Evolutionary conservation across 352 stramenopile genomes (phyloP).

Genomic region (Globisporangium nunn): DNA sequence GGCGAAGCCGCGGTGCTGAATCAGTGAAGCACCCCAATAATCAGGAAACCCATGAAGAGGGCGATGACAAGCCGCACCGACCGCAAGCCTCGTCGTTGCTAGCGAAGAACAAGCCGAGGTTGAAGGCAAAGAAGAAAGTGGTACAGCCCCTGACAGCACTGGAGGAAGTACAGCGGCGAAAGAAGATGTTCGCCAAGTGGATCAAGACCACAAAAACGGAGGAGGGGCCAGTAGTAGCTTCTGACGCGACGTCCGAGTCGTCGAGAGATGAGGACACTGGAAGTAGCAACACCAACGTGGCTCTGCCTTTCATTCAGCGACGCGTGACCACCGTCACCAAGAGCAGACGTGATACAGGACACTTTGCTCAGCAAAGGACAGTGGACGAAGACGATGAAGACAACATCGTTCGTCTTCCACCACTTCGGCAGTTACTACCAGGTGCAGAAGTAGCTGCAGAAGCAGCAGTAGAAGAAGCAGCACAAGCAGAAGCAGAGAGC

Average conservation of each 20-base stretch:
- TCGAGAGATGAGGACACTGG: background rate
- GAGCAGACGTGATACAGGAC: background rate
- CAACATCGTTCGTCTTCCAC: conserved; percentile 3
- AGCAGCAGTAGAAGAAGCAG: background rate
- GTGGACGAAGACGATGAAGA: background rate
- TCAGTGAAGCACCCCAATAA: conserved; percentile 18
- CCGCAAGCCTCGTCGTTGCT: background rate
- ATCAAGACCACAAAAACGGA: conserved; percentile 24
- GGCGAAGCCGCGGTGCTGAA: background rate
- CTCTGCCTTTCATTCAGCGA: conserved; percentile 8
- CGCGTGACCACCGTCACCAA: background rate
- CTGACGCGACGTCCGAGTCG: background rate
- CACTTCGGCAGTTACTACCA: background rate
- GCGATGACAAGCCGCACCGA: background rate
- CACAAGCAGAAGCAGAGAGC: background rate
- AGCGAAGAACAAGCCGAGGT: too few species aligned
- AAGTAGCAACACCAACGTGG: background rate
- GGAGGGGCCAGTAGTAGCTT: background rate
- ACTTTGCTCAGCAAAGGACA: background rate
- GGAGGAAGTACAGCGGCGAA: conserved; percentile 57
- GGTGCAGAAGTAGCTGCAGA: too few species aligned
- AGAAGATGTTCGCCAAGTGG: conserved; percentile 71
- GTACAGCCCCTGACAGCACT: conserved; percentile 23
- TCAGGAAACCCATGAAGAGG: conserved; percentile 31
- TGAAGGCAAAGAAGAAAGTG: conserved; percentile 13